phyloP scores from a whole-genome alignment of 305 asterid species.

The Fraxinus floribunda region DNA sequence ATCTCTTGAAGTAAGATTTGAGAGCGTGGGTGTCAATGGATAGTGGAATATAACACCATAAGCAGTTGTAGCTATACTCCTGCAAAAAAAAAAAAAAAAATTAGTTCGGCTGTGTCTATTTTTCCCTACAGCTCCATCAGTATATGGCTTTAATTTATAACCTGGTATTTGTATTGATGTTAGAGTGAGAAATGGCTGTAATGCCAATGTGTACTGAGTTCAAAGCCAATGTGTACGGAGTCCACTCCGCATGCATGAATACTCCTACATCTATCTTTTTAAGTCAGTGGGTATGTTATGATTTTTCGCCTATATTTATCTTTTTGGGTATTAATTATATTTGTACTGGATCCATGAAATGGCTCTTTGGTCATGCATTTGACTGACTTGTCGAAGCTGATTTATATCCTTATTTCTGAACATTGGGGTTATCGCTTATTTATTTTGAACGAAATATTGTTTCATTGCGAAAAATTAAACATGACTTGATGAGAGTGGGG shows the following conservation, averaged over 20 bases:
- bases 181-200: slow-evolving; percentile 9
- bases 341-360: not conserved
- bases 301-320: not conserved
- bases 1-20: not conserved
- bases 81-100: not conserved
- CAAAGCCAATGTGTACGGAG: not conserved
- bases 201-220: slow-evolving; percentile 4
- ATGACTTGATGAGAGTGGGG: slow-evolving; percentile 11
- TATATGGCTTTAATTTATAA: not conserved
- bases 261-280: not conserved
- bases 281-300: slow-evolving; percentile 10
- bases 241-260: not conserved
- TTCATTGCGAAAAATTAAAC: slow-evolving; percentile 10
- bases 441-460: not conserved
- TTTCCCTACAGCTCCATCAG: not conserved
- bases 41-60: not conserved
- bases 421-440: not conserved
- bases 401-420: slow-evolving; percentile 3
- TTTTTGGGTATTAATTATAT: not conserved
- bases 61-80: not conserved
- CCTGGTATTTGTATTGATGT: not conserved
- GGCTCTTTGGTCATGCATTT: not conserved
- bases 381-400: slow-evolving; percentile 16
- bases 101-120: not conserved
- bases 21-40: not conserved